A percentile compares a stretch with the other conserved stretches of the same genome.
Conservation (phyloP, 768 basidiomycete genomes). For the Boletus subparvulus region DNA sequence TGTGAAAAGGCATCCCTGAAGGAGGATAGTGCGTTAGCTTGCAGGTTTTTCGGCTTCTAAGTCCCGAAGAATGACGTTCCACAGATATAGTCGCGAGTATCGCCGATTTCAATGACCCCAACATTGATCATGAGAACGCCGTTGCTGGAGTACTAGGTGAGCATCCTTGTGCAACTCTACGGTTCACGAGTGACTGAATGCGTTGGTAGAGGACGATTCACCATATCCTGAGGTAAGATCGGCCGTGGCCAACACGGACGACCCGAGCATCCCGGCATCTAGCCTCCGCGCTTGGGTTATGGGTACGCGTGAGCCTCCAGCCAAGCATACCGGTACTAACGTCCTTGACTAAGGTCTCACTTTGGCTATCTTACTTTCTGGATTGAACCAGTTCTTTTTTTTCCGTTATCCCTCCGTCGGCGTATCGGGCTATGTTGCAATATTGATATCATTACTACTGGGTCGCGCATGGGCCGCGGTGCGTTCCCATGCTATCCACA, state of each 20-base stretch:
- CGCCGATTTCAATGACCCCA: slow-evolving; percentile 37
- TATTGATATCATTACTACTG: slow-evolving; percentile 67
- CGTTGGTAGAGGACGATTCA: slow-evolving; percentile 60
- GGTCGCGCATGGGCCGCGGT: slow-evolving; percentile 62
- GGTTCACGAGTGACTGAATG: slow-evolving; percentile 12
- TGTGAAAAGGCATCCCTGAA: neutral
- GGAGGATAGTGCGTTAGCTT: neutral
- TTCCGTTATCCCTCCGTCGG: slow-evolving; percentile 58
- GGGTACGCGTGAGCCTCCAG: slow-evolving; percentile 29
- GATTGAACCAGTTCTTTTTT: slow-evolving; percentile 79
- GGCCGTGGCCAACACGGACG: slow-evolving; percentile 73
- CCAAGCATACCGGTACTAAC: neutral
- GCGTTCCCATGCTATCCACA: neutral
- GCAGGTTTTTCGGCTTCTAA: neutral
- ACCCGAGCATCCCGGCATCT: slow-evolving; percentile 58
- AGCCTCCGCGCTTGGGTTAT: slow-evolving; percentile 62
- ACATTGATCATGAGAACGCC: slow-evolving; percentile 28
- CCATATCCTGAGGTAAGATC: slow-evolving; percentile 84
- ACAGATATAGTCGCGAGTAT: neutral
- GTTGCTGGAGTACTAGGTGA: slow-evolving; percentile 21
- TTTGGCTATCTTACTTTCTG: slow-evolving; percentile 62
- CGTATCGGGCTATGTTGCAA: slow-evolving; percentile 56
- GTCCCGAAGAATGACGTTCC: neutral
- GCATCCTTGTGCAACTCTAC: neutral
- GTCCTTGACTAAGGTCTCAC: slow-evolving; percentile 25